Base-by-base conservation (phyloP, 2,329 filamentous ascomycete species). In the Talaromyces piceae region DNA sequence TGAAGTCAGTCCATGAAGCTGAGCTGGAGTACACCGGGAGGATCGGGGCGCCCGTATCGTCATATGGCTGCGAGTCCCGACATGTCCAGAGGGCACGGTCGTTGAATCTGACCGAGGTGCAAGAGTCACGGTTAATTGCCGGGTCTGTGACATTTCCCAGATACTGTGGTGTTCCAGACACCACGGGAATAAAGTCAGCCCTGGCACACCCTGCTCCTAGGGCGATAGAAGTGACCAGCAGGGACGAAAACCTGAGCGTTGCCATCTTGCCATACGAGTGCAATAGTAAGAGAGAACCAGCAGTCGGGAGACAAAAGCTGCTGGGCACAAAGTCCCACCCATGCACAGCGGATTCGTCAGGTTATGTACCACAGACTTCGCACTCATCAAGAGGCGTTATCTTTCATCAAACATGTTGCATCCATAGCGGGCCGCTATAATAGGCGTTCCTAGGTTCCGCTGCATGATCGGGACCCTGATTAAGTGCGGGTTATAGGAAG, bases 1-100 rank as follows among this genome's bases (percentile, higher is more conserved):
- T 41, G 31, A 52, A 52, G 13, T 51, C 41, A 13, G 55, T 53
- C 55, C 55, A 57, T 22, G 55, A 57, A 8, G 55, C 50, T n/a
- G 53, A 53, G 41, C 50, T 53, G 18, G 53, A 51, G 6, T 50
- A 55, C 3, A 55, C 18, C 2, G 50, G 53, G 11, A 57, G 44
- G 9, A 30, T 47, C 0, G 55, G 50, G 5, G 43, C 25, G 3
- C 53, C 55, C 25, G 51, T 41, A 8, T 39, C 26, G 30, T 48
- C 52, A 20, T 51, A 55, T 22, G 47, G 53, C 25, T 57, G 45
- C 7, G 53, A 49, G 45, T 57, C 55, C 37, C 55, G 46, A 31
- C 55, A 57, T 26, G 49, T 49, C 55, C 55, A 57, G 2, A 55
- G 25, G 8, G 41, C 48, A 2, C 53, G 50, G 30, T 48, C 37